Percentiles rank a stretch among this genome's conserved stretches.
Evolutionary conservation across 2,329 filamentous ascomycete species (phyloP).

Genomic region (Trichophyton verrucosum): DNA sequence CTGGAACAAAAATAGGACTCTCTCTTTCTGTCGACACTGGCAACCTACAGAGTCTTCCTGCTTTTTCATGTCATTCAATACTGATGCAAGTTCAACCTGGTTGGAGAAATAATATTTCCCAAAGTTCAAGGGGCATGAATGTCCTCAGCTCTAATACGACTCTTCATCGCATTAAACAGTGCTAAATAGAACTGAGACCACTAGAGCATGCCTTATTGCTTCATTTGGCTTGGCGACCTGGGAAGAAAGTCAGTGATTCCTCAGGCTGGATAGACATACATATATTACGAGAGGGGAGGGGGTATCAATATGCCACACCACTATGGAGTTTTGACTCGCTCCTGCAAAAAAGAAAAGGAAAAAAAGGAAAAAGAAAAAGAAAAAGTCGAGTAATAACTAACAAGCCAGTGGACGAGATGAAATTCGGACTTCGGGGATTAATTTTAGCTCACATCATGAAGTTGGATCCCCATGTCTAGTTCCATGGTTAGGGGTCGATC

Average conservation of each 20-base stretch:
- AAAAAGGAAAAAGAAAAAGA: not conserved
- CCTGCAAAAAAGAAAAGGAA: not conserved
- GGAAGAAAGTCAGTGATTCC: not conserved
- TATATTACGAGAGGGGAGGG: not conserved
- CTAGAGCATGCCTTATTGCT: conserved; percentile 1
- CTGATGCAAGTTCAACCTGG: too few relatives aligned
- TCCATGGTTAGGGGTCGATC: conserved; percentile 1
- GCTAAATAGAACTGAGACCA: not conserved
- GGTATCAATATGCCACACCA: not conserved
- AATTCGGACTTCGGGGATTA: conserved; percentile 2
- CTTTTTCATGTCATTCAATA: too few relatives aligned
- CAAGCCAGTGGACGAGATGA: not conserved
- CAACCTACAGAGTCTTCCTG: not conserved
- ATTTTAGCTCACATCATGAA: not conserved
- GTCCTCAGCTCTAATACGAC: not conserved
- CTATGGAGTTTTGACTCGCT: not conserved
- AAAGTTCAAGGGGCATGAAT: too few relatives aligned
- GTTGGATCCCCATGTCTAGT: not conserved
- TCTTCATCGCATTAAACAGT: not conserved
- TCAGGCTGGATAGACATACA: not conserved
- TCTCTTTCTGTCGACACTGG: not conserved
- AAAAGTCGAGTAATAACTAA: not conserved
- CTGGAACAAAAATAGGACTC: not conserved
- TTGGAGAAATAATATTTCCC: too few relatives aligned
- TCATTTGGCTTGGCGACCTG: not conserved